Percentiles rank a stretch among this genome's conserved stretches.
Conservation (phyloP, 2,329 filamentous ascomycete species). For the Neonectria faginata region DNA sequence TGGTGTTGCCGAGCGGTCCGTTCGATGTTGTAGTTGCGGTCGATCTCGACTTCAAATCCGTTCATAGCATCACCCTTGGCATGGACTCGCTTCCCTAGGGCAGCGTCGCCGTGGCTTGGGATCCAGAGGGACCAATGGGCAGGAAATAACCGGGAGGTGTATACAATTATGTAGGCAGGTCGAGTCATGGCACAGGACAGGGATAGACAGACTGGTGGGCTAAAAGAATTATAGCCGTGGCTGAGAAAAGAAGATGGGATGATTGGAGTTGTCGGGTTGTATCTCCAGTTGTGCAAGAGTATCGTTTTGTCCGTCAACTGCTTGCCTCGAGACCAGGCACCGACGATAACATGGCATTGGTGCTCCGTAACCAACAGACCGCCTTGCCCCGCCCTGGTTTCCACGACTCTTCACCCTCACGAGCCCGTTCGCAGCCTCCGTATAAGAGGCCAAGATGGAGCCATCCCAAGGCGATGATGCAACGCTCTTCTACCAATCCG, state of each 20-base stretch:
- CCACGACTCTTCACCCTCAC: background rate
- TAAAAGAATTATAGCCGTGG: background rate
- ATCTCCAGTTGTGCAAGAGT: background rate
- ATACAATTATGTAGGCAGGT: slow-evolving; percentile 16
- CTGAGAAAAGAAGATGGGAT: background rate
- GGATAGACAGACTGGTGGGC: background rate
- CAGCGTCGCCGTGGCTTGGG: background rate
- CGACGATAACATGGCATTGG: background rate
- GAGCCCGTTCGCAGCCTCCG: too few species aligned
- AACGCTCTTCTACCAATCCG: background rate
- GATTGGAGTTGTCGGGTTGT: too few species aligned
- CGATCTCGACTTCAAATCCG: slow-evolving; percentile 14
- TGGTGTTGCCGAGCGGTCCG: background rate
- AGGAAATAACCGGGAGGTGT: slow-evolving; percentile 20
- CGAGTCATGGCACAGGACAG: background rate
- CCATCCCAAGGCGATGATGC: background rate
- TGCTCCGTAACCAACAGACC: background rate
- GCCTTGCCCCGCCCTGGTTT: background rate
- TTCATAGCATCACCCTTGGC: slow-evolving; percentile 8
- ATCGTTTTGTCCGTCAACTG: background rate
- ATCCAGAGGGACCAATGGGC: slow-evolving; percentile 25
- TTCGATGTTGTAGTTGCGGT: slow-evolving; percentile 22
- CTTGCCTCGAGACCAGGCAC: background rate
- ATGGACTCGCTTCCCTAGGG: slow-evolving; percentile 16
- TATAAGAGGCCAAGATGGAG: background rate